A percentile compares a stretch with the other conserved stretches of the same genome.
These are phyloP conservation scores for Entophlyctis luteolus DNA, from an alignment of 192 early-diverging fungal genomes.

Conservation along the genomic window DNA sequence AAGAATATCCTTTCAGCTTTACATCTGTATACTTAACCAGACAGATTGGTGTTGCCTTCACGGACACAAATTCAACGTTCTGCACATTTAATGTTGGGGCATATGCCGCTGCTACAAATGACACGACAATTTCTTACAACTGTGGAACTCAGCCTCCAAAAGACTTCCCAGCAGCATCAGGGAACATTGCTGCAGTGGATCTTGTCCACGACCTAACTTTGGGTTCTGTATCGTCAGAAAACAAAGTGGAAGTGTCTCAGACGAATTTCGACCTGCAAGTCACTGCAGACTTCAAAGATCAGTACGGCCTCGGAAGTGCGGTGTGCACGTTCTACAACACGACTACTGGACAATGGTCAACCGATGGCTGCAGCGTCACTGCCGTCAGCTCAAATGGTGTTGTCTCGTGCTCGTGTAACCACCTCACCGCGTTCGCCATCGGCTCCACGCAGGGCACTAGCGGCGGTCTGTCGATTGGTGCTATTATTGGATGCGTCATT, in stretches of 20 bases:
- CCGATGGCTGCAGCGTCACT: not conserved
- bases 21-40: constrained; percentile 11
- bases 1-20: constrained; percentile 20
- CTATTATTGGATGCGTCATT: constrained; percentile 22
- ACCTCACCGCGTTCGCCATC: constrained; percentile 7
- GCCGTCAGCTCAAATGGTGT: not conserved
- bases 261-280: constrained; percentile 16
- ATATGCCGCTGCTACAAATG: not conserved
- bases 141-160: constrained; percentile 3
- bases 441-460: not conserved
- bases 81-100: constrained; percentile 6
- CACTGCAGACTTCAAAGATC: not conserved
- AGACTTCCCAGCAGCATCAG: not conserved
- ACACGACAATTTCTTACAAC: constrained; percentile 5
- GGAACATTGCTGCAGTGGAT: not conserved
- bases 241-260: not conserved
- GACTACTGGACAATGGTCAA: not conserved
- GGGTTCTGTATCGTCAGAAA: not conserved
- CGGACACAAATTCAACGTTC: not conserved
- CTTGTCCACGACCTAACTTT: not conserved
- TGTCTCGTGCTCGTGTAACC: constrained; percentile 18
- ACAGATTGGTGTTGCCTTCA: constrained; percentile 5
- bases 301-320: constrained; percentile 3
- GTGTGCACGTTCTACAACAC: constrained; percentile 14
- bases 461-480: constrained; percentile 2